phyloP scores from a whole-genome alignment of 2,329 filamentous ascomycete genomes.

The Calonectria montana region DNA sequence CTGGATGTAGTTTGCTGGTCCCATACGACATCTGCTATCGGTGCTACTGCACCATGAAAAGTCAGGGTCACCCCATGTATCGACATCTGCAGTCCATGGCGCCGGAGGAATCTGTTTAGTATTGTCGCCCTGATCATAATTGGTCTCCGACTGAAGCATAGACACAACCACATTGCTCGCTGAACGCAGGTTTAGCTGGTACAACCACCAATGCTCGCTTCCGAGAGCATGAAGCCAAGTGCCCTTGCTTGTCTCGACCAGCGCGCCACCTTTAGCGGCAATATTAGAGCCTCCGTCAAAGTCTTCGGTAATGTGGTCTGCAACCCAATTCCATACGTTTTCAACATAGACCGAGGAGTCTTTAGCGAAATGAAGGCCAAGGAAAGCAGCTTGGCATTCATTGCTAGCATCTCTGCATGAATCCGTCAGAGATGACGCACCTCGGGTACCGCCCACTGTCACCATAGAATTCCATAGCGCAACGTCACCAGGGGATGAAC shows the following conservation, averaged over 20 bases:
- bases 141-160: slow-evolving; percentile 57
- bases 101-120: not conserved
- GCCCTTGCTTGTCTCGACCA: slow-evolving; percentile 54
- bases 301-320: not conserved
- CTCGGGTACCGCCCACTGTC: not conserved
- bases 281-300: not conserved
- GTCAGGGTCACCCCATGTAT: not conserved
- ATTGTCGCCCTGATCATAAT: slow-evolving; percentile 40
- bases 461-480: not conserved
- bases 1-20: not conserved
- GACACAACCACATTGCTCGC: slow-evolving; percentile 61
- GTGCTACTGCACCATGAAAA: not conserved
- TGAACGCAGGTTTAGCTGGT: slow-evolving; percentile 65
- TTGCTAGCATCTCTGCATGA: not conserved
- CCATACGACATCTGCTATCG: not conserved
- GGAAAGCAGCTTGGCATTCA: not conserved
- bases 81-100: not conserved
- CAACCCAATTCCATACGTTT: not conserved
- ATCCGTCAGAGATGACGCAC: not conserved
- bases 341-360: not conserved
- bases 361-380: not conserved
- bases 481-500: not conserved
- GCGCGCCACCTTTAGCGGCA: not conserved
- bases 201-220: slow-evolving; percentile 68
- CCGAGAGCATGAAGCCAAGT: slow-evolving; percentile 62